A percentile compares a stretch with the other conserved stretches of the same genome.
Conservation (phyloP, 805 yeast species). For the Suhomyces pyralidae region DNA sequence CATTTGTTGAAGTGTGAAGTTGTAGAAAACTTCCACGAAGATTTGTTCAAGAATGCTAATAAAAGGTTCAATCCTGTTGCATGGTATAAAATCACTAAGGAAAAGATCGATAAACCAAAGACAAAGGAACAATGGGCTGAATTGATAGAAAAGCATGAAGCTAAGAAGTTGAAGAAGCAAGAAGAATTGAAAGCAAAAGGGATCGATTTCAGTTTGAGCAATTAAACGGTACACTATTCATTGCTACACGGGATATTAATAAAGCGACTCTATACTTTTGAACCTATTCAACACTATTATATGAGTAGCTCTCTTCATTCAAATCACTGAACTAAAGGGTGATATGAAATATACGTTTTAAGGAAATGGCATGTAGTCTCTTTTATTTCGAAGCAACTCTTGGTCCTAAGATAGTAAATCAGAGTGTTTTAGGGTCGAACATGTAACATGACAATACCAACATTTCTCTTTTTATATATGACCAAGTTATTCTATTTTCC, state of each 20-base stretch:
- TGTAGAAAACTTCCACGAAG: conserved; percentile 55
- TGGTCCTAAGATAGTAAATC: background rate
- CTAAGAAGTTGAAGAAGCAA: conserved; percentile 42
- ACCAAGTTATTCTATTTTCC: background rate
- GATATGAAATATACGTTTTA: background rate
- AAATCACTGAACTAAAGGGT: background rate
- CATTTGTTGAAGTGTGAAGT: conserved; percentile 68
- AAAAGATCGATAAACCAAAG: conserved; percentile 56
- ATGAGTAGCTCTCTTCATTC: background rate
- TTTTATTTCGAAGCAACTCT: background rate
- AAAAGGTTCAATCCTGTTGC: conserved; percentile 56
- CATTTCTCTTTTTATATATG: background rate
- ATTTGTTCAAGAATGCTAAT: conserved; percentile 58
- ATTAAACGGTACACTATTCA: background rate
- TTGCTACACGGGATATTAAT: background rate
- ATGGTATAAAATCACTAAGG: conserved; percentile 52
- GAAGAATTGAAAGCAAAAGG: conserved; percentile 54
- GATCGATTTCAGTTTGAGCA: conserved; percentile 45
- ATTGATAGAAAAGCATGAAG: conserved; percentile 46
- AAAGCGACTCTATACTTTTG: background rate
- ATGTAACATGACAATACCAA: background rate
- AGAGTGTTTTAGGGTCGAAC: background rate
- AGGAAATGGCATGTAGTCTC: background rate
- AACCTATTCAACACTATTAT: background rate
- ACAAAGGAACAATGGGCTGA: conserved; percentile 54